Conservation (phyloP, 176 grass and related monocot genomes). For the Oryza meridionalis region DNA sequence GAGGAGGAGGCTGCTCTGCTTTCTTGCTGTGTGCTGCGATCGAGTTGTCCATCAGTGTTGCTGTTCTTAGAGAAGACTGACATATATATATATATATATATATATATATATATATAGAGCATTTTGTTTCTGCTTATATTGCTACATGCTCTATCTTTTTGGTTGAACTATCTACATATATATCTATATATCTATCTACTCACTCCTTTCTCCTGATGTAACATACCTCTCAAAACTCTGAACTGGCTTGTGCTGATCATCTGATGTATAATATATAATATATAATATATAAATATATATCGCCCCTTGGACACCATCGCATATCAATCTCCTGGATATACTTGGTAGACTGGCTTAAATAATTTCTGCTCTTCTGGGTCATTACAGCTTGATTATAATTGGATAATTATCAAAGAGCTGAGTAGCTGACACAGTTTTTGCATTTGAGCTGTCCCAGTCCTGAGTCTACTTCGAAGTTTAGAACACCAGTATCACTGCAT, state of each 20-base stretch:
- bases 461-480: too few species aligned
- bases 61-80: constrained; percentile 47
- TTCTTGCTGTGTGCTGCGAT: constrained; percentile 14
- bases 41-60: constrained; percentile 15
- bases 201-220: constrained; percentile 32
- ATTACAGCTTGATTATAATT: background rate
- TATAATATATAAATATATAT: constrained; percentile 27
- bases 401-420: background rate
- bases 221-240: constrained; percentile 33
- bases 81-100: constrained; percentile 33
- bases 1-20: constrained; percentile 14
- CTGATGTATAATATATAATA: constrained; percentile 33
- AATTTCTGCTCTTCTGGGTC: background rate
- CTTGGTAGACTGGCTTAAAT: background rate
- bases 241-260: constrained; percentile 37
- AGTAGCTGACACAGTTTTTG: background rate
- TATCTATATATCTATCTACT: constrained; percentile 42
- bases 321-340: background rate
- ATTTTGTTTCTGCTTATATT: constrained; percentile 23
- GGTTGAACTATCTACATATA: background rate
- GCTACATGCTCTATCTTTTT: constrained; percentile 11
- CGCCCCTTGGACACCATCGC: background rate
- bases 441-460: background rate
- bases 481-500: background rate
- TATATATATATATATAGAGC: constrained; percentile 46